Evolutionary conservation across 2,329 filamentous ascomycete species (phyloP).

Genomic region (Sodiomyces alkalinus): DNA sequence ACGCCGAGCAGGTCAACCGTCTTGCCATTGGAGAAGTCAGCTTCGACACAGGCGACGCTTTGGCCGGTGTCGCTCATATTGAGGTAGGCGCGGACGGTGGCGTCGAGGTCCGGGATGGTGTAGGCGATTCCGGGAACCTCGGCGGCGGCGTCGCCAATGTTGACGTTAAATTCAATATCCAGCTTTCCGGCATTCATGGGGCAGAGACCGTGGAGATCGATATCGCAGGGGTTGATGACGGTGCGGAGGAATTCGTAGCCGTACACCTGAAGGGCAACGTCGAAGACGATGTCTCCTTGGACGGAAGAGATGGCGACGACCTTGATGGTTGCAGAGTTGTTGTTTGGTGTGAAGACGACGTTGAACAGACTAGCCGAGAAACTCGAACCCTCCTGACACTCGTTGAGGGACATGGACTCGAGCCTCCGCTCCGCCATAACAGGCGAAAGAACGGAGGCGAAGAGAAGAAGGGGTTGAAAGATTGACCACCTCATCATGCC

Average conservation of each 20-base stretch:
- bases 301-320: conserved; percentile 73
- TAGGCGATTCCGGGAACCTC: conserved; percentile 59
- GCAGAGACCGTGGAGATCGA: conserved; percentile 61
- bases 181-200: conserved; percentile 79
- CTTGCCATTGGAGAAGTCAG: conserved; percentile 76
- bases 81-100: conserved; percentile 68
- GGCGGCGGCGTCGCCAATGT: conserved; percentile 29
- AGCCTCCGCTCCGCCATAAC: conserved; percentile 51
- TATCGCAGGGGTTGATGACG: conserved; percentile 61
- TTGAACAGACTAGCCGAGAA: conserved; percentile 85
- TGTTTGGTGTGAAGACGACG: conserved; percentile 62
- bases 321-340: conserved; percentile 56
- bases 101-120: conserved; percentile 80
- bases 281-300: conserved; percentile 65
- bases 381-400: conserved; percentile 69
- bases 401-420: conserved; percentile 67
- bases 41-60: conserved; percentile 75
- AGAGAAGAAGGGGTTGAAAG: conserved; percentile 26
- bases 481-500: conserved; percentile 30
- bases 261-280: conserved; percentile 65
- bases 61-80: conserved; percentile 47
- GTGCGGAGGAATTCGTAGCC: conserved; percentile 57
- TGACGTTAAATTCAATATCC: conserved; percentile 35
- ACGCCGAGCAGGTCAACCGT: conserved; percentile 81
- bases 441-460: conserved; percentile 28